Base-by-base conservation (phyloP, 805 yeast species). In the Cyberlindnera euphorbiae region DNA sequence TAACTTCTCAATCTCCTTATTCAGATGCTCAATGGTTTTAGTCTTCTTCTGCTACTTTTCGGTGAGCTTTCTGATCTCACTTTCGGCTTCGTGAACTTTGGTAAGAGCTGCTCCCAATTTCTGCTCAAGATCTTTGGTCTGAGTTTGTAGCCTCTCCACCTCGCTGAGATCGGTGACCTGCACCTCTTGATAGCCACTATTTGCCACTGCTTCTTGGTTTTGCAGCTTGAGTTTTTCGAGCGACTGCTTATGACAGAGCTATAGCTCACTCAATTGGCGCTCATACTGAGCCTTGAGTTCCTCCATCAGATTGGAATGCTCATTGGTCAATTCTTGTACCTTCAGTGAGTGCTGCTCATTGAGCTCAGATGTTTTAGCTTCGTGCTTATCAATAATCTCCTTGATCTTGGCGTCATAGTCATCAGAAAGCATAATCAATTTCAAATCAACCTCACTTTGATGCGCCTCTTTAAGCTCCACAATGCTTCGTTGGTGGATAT, bases 391-490 rank as follows among this genome's bases (percentile, higher is more conserved):
- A 25, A 33, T 27, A 10, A 38, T 29, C 14, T 35, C 31, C 16
- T 26, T 16, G 3, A 65, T 33, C 32, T 53, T 58, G 5, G 47
- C 45, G 23, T 60, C 64, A 31, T 62, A 63, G 25, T 57, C 59
- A n/a, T 41, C 43, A 0, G 64, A 56, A 11, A 63, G 40, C 16
- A 52, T 55, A 30, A 47, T 55, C 36, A 55, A 45, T 42, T 53
- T 67, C 29, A 35, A 47, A 47, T 54, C 69, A 26, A 50, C 54
- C 38, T 40, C 55, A 18, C 11, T 34, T 38, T 31, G 42, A 15
- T 52, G 51, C 2, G 42, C n/a, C 21, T 56, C 60, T 32, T 57
- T 60, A 9, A 67, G 32, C 4, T 58, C 56, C n/a, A 52, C 52
- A 1, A 67, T 27, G 16, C 62, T 59, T 9, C 47, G 38, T 19